phyloP scores from a whole-genome alignment of 495 filamentous ascomycete species.

The Aspergillus conjunctus region DNA sequence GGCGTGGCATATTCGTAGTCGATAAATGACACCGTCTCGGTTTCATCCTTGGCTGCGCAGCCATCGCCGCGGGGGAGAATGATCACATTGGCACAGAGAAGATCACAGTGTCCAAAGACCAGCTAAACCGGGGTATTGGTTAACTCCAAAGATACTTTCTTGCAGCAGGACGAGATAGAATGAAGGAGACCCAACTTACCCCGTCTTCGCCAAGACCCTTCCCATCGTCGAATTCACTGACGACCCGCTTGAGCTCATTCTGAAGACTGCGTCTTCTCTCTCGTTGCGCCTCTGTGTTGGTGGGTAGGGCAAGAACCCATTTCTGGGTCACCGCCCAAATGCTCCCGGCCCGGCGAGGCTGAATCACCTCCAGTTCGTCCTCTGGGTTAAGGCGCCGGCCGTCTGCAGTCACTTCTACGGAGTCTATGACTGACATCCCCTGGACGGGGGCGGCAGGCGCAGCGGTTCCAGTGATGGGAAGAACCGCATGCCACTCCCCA shows the following conservation, averaged over 20 bases:
- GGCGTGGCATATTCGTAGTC: conserved; percentile 98
- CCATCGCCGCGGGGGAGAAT: conserved; percentile 58
- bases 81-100: conserved; percentile 94
- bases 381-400: conserved; percentile 23
- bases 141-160: not conserved
- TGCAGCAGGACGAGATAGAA: not conserved
- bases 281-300: conserved; percentile 64
- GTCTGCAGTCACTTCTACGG: conserved; percentile 38
- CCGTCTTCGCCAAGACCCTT: conserved; percentile 71
- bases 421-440: conserved; percentile 19
- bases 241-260: conserved; percentile 68
- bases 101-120: conserved; percentile 93
- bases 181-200: conserved; percentile 50
- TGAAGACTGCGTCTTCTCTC: conserved; percentile 68
- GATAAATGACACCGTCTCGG: conserved; percentile 77
- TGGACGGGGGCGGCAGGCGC: conserved; percentile 15
- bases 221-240: conserved; percentile 69
- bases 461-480: conserved; percentile 43
- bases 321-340: conserved; percentile 94
- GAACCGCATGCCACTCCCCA: conserved; percentile 88
- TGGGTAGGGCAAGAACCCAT: conserved; percentile 88
- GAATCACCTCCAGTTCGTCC: conserved; percentile 52
- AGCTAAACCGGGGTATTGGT: conserved; percentile 53
- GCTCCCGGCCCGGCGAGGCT: conserved; percentile 67
- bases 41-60: conserved; percentile 33